Percentiles rank a stretch among this genome's conserved stretches.
phyloP scores from a whole-genome alignment of 768 basidiomycete species.

The Phlebiopsis flavidoalba region DNA sequence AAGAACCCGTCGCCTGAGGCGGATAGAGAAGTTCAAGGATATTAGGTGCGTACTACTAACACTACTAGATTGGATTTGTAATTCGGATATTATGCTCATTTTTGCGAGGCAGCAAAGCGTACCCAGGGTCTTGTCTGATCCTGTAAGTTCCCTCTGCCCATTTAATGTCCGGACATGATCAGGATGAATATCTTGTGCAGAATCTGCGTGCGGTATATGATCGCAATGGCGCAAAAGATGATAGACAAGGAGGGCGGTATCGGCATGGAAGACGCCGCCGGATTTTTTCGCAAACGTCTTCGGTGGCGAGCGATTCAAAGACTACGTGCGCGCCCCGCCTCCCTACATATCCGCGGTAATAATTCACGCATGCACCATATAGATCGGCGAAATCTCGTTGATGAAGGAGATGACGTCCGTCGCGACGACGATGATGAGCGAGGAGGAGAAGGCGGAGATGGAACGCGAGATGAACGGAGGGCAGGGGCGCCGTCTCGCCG shows the following conservation, averaged over 20 bases:
- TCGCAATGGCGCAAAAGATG: slow-evolving; percentile 89
- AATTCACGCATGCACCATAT: slow-evolving; percentile 8
- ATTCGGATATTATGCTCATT: not conserved
- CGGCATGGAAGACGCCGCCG: slow-evolving; percentile 87
- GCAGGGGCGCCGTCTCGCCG: slow-evolving; percentile 23
- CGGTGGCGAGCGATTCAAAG: slow-evolving; percentile 86
- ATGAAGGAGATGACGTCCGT: slow-evolving; percentile 91
- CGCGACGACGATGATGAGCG: slow-evolving; percentile 83
- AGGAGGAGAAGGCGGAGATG: slow-evolving; percentile 88
- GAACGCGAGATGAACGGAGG: slow-evolving; percentile 64
- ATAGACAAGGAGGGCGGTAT: slow-evolving; percentile 78
- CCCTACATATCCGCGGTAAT: not conserved
- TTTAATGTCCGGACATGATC: not conserved
- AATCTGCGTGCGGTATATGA: slow-evolving; percentile 90
- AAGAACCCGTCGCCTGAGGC: slow-evolving; percentile 93
- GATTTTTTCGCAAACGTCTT: slow-evolving; percentile 94
- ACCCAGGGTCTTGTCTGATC: slow-evolving; percentile 85
- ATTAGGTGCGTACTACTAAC: slow-evolving; percentile 61
- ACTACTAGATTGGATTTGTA: slow-evolving; percentile 7
- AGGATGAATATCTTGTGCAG: slow-evolving; percentile 26
- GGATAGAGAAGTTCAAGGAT: slow-evolving; percentile 94
- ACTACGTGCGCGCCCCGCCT: slow-evolving; percentile 60
- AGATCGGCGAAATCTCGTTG: slow-evolving; percentile 96
- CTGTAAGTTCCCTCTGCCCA: slow-evolving; percentile 41
- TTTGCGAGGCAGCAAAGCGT: slow-evolving; percentile 71